Conservation (phyloP, 1,284 basidiomycete species). For the Cystobasidium sp. region DNA sequence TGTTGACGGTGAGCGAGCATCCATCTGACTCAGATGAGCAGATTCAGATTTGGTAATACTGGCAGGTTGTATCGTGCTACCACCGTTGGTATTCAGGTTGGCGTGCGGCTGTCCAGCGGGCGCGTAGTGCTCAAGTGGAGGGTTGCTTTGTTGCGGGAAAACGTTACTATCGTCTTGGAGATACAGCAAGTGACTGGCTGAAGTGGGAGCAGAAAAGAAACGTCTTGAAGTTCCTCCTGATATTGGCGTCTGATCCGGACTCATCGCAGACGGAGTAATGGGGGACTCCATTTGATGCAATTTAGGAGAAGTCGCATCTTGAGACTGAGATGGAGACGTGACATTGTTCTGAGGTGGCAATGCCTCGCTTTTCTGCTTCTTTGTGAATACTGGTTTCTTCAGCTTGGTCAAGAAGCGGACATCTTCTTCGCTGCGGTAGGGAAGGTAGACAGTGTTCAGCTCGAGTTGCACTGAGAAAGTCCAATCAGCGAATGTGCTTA, state of each 20-base stretch:
- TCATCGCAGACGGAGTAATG: background rate
- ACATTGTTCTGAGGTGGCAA: too few species aligned
- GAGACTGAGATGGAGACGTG: background rate
- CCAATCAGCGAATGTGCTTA: background rate
- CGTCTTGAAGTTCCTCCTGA: background rate
- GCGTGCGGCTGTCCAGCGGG: background rate
- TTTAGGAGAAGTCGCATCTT: background rate
- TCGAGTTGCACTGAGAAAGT: background rate
- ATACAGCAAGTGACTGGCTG: background rate
- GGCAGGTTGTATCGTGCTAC: too few species aligned
- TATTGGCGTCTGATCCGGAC: constrained; percentile 18
- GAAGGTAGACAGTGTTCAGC: background rate
- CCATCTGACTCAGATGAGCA: too few species aligned
- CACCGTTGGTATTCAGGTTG: background rate
- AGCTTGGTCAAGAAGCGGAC: constrained; percentile 34
- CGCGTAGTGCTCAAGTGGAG: background rate
- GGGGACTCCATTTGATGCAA: background rate
- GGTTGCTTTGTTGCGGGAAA: background rate
- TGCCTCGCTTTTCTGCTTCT: background rate
- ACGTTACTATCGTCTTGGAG: background rate
- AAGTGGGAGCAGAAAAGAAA: background rate
- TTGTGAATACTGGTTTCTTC: constrained; percentile 43
- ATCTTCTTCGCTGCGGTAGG: constrained; percentile 21
- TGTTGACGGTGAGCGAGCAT: background rate
- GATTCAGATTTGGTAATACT: too few species aligned